Base-by-base conservation (phyloP, 345 rosid genomes). In the Arabidopsis suecica region DNA sequence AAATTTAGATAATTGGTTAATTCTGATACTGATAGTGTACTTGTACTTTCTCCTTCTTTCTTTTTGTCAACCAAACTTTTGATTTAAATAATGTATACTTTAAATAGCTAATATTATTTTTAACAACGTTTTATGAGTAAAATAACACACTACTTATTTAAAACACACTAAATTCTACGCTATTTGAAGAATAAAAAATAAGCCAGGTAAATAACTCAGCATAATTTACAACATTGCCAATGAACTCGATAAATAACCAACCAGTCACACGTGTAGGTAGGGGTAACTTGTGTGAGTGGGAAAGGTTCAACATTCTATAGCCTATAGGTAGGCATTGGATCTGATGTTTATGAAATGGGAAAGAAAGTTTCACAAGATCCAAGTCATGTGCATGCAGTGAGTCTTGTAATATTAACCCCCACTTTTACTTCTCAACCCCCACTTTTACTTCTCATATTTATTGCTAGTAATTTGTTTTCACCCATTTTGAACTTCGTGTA, bases 361-460 rank as follows among this genome's bases (percentile, higher is more conserved):
- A 42, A 18, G 1, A 30, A 42, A 69, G 22, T 34, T 45, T 59
- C 66, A 59, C 66, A 48, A 9, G 58, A 59, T 71, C 74, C 58
- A 70, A 69, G 61, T 9, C 38, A 38, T 38, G 71, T 67, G 32
- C 32, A 28, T 28, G 32, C 32, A 28, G 18, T 16, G 18, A 16
- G 32, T 28, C 32, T 28, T 28, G 32, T 28, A 28, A 28, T 28
- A 28, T 3, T 28, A 28, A 28, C 0, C 50, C 7, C 20, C 50
- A 47, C 7, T 2, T n/a, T 6, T 45, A 6, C 6, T 44, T 50
- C 4, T 20, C 20, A 50, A n/a, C n/a, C n/a, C 3, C 13, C 28
- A 49, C 9, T 14, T 7, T 25, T 61, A 20, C 48, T 42, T 42
- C 33, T 60, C 22, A 23, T 14, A 23, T 22, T 14, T 23, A 13